Evolutionary conservation across 345 rosid genomes (phyloP).

Genomic region (Hibiscus mutabilis): DNA sequence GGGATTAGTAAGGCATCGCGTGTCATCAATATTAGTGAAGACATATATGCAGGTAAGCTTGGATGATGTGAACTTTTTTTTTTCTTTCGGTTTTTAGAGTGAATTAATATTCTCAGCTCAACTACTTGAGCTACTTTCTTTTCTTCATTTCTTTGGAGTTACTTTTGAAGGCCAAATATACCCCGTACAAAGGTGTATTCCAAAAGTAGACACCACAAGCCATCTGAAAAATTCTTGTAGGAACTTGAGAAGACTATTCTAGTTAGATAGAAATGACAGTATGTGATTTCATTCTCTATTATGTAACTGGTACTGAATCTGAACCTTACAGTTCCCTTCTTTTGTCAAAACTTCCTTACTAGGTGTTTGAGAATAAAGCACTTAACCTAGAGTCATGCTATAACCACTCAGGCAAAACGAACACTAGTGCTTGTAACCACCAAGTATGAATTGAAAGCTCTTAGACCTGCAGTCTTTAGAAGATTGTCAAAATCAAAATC

Average conservation of each 20-base stretch:
- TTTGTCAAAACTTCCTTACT: background rate
- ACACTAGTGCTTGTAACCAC: background rate
- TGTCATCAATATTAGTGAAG: slow-evolving; percentile 95
- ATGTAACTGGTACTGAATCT: background rate
- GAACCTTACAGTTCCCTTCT: background rate
- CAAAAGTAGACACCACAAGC: background rate
- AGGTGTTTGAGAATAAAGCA: background rate
- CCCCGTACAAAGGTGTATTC: background rate
- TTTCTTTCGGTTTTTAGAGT: background rate
- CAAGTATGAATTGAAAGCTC: background rate
- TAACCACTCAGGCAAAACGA: background rate
- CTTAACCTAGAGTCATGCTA: background rate
- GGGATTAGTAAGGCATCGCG: slow-evolving; percentile 99
- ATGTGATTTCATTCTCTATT: background rate
- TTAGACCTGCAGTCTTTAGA: background rate
- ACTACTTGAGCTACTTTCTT: background rate
- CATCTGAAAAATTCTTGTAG: background rate
- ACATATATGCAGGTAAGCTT: slow-evolving; percentile 81
- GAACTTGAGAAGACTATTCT: background rate
- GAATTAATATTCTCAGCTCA: background rate
- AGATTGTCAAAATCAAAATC: background rate
- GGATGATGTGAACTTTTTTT: background rate
- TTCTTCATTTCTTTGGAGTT: background rate
- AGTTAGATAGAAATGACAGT: background rate
- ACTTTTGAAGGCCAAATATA: background rate